These are phyloP conservation scores for Rhodotorula sp. DNA, from an alignment of 1,284 basidiomycete genomes.

Conservation along the genomic window DNA sequence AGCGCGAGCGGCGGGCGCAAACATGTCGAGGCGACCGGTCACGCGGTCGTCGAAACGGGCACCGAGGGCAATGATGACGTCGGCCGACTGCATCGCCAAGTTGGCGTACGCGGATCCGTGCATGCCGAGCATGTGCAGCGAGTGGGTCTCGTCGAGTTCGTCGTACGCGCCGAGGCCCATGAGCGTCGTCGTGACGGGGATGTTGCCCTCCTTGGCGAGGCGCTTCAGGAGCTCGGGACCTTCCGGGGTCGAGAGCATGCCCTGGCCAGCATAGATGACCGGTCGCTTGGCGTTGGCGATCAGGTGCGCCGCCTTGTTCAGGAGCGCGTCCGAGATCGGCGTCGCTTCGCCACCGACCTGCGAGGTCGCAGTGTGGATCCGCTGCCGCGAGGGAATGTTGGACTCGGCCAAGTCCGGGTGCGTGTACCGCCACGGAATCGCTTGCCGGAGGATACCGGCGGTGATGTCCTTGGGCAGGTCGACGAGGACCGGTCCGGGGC, in stretches of 20 bases:
- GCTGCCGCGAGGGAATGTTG: conserved; percentile 32
- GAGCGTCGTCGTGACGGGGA: conserved; percentile 94
- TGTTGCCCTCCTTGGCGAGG: conserved; percentile 80
- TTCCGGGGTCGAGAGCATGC: conserved; percentile 75
- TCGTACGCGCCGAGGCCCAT: conserved; percentile 95
- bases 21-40: conserved; percentile 83
- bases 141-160: conserved; percentile 74
- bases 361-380: conserved; percentile 38
- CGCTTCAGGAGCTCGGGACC: conserved; percentile 81
- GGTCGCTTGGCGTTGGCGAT: conserved; percentile 91
- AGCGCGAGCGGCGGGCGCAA: conserved; percentile 84
- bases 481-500: conserved; percentile 94
- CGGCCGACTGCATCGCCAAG: conserved; percentile 93
- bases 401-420: conserved; percentile 62
- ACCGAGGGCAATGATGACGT: conserved; percentile 95
- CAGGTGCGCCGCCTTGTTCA: conserved; percentile 78
- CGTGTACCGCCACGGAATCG: conserved; percentile 83
- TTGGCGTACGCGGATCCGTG: conserved; percentile 98
- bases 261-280: conserved; percentile 90
- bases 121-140: conserved; percentile 98
- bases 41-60: conserved; percentile 97
- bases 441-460: conserved; percentile 79
- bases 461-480: conserved; percentile 98
- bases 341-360: conserved; percentile 30
- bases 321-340: conserved; percentile 47